A percentile compares a stretch with the other conserved stretches of the same genome.
Conservation (phyloP, 2,329 filamentous ascomycete species). For the Alternaria ethzedia region DNA sequence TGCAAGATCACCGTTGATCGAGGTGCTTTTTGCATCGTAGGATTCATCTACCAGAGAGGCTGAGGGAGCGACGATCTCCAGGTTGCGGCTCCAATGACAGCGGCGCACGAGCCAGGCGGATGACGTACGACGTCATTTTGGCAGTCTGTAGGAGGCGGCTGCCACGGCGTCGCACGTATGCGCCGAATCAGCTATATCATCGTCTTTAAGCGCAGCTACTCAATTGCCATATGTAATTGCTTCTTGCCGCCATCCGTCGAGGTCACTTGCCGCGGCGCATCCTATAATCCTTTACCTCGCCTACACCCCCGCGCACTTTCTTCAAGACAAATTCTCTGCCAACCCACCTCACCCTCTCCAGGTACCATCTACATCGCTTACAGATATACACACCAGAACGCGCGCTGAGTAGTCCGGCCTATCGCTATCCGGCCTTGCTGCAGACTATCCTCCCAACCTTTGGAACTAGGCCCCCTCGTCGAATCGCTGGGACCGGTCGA, state of each 20-base stretch:
- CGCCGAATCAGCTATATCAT: constrained; percentile 18
- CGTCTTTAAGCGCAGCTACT: constrained; percentile 9
- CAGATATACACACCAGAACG: constrained; percentile 1
- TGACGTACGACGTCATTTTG: constrained; percentile 22
- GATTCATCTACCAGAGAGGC: not conserved
- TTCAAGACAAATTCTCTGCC: not conserved
- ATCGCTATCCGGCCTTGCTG: constrained; percentile 15
- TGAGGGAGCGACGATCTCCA: constrained; percentile 2
- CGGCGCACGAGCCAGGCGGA: constrained; percentile 5
- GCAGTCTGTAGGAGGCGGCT: constrained; percentile 3
- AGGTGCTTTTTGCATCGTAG: not conserved
- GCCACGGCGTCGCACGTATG: constrained; percentile 1
- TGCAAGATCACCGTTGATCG: not conserved
- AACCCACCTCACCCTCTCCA: constrained; percentile 8
- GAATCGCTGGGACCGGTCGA: constrained; percentile 13
- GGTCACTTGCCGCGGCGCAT: constrained; percentile 10
- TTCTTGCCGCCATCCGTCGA: constrained; percentile 6
- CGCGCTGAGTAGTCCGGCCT: constrained; percentile 9
- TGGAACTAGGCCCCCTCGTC: constrained; percentile 24
- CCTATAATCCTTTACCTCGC: not conserved
- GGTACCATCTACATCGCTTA: constrained; percentile 15
- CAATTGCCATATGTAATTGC: constrained; percentile 20
- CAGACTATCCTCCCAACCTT: constrained; percentile 26
- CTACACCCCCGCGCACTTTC: not conserved
- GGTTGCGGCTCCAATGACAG: constrained; percentile 21